Base-by-base conservation (phyloP, 352 stramenopile species). In the Pythium myriotylum region DNA sequence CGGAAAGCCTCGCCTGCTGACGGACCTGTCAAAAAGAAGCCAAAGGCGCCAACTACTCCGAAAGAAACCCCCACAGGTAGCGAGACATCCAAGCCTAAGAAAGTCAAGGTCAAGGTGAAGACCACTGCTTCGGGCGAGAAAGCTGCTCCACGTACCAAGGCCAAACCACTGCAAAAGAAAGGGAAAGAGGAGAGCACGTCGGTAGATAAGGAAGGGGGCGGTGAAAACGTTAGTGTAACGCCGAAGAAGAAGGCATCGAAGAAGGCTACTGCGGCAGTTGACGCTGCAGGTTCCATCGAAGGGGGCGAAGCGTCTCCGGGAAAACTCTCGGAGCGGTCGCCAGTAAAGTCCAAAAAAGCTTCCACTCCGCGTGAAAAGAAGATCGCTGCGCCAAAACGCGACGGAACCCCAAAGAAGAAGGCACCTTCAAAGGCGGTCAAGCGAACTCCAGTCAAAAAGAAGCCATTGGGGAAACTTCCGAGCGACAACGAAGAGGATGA, bases 401-500 rank as follows among this genome's bases (percentile, higher is more conserved):
- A 7, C 23, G 23, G 10, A 37, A 29, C 37, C 22, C 20, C 42
- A 24, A 42, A 56, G 24, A 58, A 58, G 23, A 29, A 17, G 22
- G n/a, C 47, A 12, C 27, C 51, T 4, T 23, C 35, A 6, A 58
- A 58, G 37, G 39, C 23, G 23, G 19, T 16, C 20, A 57, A 29
- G 14, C 20, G 13, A 45, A 47, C 51, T 26, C 35, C 40, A 26
- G n/a, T 40, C 3, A 66, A 66, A 23, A 42, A 19, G 48, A 59
- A 66, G 32, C 49, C 49, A 23, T 37, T 39, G n/a, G 20, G 45
- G n/a, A 59, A 64, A 19, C 35, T 22, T 13, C 32, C 7, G 2
- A 41, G 20, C 40, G 13, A 29, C 57, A 52, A 63, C 54, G 51
- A 56, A 53, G 32, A 67, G 23, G 50, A 48, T 13, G 20, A 75